Evolutionary conservation across 2,329 filamentous ascomycete genomes (phyloP).

Genomic region (Talaromyces sp.): DNA sequence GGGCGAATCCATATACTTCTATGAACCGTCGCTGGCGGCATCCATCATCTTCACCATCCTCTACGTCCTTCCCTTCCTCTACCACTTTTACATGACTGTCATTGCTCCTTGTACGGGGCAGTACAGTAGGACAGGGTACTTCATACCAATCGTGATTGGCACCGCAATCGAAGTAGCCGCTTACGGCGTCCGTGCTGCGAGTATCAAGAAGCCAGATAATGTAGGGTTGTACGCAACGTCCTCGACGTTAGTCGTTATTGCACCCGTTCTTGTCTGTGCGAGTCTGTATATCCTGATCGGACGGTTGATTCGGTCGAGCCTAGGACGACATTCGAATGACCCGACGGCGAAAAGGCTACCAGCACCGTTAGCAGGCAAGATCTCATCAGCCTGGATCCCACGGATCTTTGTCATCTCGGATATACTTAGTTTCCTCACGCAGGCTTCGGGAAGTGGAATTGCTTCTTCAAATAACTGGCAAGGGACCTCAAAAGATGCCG

Average conservation of each 20-base stretch:
- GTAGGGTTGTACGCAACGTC: constrained; percentile 39
- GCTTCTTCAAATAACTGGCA: constrained; percentile 42
- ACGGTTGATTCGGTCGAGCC: constrained; percentile 33
- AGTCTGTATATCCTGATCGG: constrained; percentile 51
- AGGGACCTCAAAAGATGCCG: constrained; percentile 34
- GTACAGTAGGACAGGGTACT: constrained; percentile 29
- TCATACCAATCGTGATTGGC: constrained; percentile 42
- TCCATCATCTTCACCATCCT: constrained; percentile 40
- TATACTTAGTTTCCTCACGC: constrained; percentile 43
- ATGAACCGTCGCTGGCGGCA: constrained; percentile 40
- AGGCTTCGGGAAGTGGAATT: constrained; percentile 43
- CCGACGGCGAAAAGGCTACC: background rate
- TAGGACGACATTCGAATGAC: background rate
- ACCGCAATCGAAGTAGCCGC: constrained; percentile 34
- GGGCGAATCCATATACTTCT: constrained; percentile 37
- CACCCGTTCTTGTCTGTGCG: constrained; percentile 47
- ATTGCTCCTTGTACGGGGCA: constrained; percentile 37
- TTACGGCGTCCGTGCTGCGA: constrained; percentile 38
- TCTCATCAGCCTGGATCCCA: constrained; percentile 38
- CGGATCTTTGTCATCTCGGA: constrained; percentile 46
- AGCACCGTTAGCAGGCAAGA: constrained; percentile 27
- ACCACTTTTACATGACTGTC: constrained; percentile 40
- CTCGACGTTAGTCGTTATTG: constrained; percentile 43
- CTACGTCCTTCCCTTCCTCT: constrained; percentile 37
- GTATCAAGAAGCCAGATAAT: constrained; percentile 28